Evolutionary conservation across 2,329 filamentous ascomycete genomes (phyloP).

Genomic region (Leptosphaerulina australis): DNA sequence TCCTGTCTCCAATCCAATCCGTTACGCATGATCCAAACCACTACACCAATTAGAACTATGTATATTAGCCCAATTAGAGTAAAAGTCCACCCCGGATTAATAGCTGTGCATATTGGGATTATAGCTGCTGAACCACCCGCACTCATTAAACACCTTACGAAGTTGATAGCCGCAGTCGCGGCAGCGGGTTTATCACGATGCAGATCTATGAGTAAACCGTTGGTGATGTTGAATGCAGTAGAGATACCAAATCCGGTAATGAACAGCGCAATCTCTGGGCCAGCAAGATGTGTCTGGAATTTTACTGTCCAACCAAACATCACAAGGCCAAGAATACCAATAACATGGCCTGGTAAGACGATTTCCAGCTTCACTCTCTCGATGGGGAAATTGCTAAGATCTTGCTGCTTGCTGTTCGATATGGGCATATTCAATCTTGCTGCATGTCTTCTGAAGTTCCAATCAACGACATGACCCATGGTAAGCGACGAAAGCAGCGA

Average conservation of each 20-base stretch:
- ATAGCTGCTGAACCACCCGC: constrained; percentile 49
- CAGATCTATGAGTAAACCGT: constrained; percentile 55
- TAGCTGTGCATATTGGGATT: constrained; percentile 50
- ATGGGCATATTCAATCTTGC: constrained; percentile 65
- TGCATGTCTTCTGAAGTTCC: constrained; percentile 74
- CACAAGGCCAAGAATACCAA: constrained; percentile 42
- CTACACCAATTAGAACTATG: constrained; percentile 30
- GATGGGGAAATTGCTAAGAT: constrained; percentile 60
- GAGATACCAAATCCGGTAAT: constrained; percentile 63
- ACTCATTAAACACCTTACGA: constrained; percentile 47
- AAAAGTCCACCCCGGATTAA: constrained; percentile 55
- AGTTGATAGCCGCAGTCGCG: constrained; percentile 49
- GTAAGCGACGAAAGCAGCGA: constrained; percentile 35
- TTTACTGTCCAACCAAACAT: constrained; percentile 53
- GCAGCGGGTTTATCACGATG: constrained; percentile 50
- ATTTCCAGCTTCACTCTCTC: constrained; percentile 54
- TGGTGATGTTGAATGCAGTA: constrained; percentile 55
- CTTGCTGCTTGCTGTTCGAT: constrained; percentile 62
- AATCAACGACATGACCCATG: constrained; percentile 61
- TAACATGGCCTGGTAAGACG: constrained; percentile 46
- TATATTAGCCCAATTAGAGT: constrained; percentile 49
- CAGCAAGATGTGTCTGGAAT: constrained; percentile 47
- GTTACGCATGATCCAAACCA: constrained; percentile 41
- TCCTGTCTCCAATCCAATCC: constrained; percentile 41
- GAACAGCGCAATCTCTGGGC: constrained; percentile 56